phyloP scores from a whole-genome alignment of 768 basidiomycete genomes.

The Leccinum uliginosum region DNA sequence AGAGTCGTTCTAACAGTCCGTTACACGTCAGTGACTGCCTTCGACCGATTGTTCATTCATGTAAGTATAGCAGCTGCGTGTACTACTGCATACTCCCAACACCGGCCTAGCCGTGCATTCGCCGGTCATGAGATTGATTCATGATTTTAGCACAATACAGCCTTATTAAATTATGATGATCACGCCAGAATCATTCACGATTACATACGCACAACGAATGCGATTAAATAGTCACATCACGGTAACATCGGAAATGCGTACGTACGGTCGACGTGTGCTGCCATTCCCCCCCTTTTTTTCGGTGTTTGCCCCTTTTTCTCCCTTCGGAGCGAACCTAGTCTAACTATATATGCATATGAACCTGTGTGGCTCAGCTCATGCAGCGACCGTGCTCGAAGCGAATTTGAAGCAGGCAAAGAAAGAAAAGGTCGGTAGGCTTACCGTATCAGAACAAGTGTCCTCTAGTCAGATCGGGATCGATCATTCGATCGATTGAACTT shows the following conservation, averaged over 20 bases:
- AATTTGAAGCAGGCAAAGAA: background rate
- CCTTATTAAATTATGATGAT: background rate
- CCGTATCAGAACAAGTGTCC: background rate
- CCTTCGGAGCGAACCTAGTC: background rate
- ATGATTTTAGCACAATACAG: background rate
- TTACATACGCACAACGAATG: background rate
- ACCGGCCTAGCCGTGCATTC: background rate
- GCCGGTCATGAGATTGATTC: background rate
- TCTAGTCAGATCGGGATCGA: background rate
- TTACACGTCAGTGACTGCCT: background rate
- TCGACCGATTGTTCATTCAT: background rate
- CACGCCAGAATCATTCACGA: background rate
- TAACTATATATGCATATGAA: background rate
- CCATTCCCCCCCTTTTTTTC: background rate
- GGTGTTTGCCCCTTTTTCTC: background rate
- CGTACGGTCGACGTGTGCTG: background rate
- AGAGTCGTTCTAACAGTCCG: background rate
- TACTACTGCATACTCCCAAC: background rate
- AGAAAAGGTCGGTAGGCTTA: background rate
- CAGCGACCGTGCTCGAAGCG: background rate
- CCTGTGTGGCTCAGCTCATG: background rate
- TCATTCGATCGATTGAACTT: background rate
- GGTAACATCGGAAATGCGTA: background rate
- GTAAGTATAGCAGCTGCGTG: background rate
- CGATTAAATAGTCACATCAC: background rate